A percentile compares a stretch with the other conserved stretches of the same genome.
Conservation (phyloP, 1,284 basidiomycete genomes). For the Ceratobasidium sp. region DNA sequence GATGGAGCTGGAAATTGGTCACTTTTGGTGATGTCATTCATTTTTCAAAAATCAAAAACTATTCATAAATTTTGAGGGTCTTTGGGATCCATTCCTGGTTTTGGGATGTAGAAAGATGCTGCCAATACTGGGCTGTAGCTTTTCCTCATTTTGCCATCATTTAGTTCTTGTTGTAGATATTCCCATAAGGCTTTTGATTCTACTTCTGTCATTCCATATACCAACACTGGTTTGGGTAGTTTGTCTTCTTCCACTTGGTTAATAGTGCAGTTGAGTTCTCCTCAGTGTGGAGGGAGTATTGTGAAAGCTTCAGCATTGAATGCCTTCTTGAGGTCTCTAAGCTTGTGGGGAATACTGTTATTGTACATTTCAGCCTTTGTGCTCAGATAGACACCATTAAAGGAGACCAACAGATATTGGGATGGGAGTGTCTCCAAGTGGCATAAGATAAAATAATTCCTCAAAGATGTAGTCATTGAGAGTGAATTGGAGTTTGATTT, state of each 20-base stretch:
- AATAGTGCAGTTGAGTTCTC: background rate
- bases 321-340: too few species aligned
- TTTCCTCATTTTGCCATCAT: constrained; percentile 11
- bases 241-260: background rate
- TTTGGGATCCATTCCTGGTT: background rate
- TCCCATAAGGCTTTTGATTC: constrained; percentile 14
- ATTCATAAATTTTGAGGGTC: too few species aligned
- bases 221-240: background rate
- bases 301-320: background rate
- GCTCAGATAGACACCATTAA: too few species aligned
- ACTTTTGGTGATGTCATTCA: constrained; percentile 51
- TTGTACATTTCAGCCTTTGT: too few species aligned
- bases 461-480: too few species aligned
- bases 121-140: constrained; percentile 14
- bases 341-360: too few species aligned
- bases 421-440: too few species aligned
- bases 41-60: constrained; percentile 55
- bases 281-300: background rate
- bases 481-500: too few species aligned
- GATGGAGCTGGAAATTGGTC: constrained; percentile 45
- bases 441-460: too few species aligned
- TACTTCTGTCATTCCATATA: constrained; percentile 10
- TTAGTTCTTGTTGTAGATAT: constrained; percentile 22
- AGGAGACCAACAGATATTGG: too few species aligned
- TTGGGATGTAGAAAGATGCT: constrained; percentile 19